Conservation (phyloP, 345 rosid genomes). For the Eucalyptus marginata region DNA sequence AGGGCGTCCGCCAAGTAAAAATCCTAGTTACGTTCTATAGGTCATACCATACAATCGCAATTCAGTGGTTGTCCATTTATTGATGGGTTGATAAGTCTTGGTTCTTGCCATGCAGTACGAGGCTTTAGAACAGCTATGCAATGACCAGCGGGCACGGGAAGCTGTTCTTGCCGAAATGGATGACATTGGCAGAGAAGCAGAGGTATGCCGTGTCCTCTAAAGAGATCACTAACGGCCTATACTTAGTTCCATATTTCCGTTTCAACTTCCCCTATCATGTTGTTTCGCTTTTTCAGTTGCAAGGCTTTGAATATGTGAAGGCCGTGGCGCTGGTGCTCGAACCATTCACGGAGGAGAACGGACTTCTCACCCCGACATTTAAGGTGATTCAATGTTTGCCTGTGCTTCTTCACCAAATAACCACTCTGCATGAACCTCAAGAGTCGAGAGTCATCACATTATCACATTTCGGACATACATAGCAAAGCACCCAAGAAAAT, state of each 20-base stretch:
- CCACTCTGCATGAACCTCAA: background rate
- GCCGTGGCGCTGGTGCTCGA: conserved; percentile 76
- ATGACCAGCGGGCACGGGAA: conserved; percentile 41
- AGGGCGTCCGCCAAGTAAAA: background rate
- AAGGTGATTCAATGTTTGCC: conserved; percentile 29
- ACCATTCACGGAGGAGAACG: conserved; percentile 72
- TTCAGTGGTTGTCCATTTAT: background rate
- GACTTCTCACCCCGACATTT: conserved; percentile 78
- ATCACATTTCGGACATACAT: background rate
- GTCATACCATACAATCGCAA: background rate
- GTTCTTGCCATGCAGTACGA: conserved; percentile 33
- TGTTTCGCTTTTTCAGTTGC: conserved; percentile 27
- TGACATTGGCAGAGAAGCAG: conserved; percentile 46
- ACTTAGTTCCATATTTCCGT: background rate
- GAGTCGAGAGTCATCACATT: background rate
- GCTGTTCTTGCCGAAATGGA: conserved; percentile 82
- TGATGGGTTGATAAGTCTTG: background rate
- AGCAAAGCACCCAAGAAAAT: background rate
- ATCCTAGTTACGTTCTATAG: background rate
- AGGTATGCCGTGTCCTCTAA: conserved; percentile 17
- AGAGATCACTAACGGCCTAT: background rate
- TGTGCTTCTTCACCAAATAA: background rate
- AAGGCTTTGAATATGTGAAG: conserved; percentile 70
- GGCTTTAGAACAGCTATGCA: conserved; percentile 51
- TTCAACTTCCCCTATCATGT: background rate